Conservation (phyloP, 2,329 filamentous ascomycete species). For the Fusarium nurragi region DNA sequence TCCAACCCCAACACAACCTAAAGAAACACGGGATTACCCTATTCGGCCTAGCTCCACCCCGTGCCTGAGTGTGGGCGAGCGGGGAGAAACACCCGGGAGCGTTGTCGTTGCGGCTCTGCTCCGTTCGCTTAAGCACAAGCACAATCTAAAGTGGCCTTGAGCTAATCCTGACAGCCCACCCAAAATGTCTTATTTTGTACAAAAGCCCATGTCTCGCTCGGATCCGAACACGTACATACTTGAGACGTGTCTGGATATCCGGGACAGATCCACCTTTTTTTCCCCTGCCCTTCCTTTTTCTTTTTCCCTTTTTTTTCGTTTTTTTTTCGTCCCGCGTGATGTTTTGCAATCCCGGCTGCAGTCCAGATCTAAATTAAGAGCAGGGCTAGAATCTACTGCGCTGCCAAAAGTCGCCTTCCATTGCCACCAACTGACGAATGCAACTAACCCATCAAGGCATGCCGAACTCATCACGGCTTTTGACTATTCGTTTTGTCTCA, state of each 20-base stretch:
- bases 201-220: conserved; percentile 4
- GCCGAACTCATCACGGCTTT: no score
- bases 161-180: conserved; percentile 9
- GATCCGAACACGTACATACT: conserved; percentile 9
- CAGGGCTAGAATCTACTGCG: conserved; percentile 12
- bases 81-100: conserved; percentile 3
- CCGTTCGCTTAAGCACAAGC: conserved; percentile 12
- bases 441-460: conserved; percentile 24
- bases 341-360: conserved; percentile 8
- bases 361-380: conserved; percentile 17
- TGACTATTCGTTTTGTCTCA: neutral
- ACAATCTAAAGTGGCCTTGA: no score
- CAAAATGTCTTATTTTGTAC: conserved; percentile 2
- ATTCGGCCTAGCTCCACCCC: neutral
- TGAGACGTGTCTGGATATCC: neutral
- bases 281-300: neutral
- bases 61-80: conserved; percentile 11
- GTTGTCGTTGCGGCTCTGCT: conserved; percentile 19
- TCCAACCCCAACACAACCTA: no score
- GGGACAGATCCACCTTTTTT: conserved; percentile 1
- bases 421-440: conserved; percentile 5
- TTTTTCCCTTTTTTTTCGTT: neutral
- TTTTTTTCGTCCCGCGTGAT: conserved; percentile 22
- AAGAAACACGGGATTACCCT: conserved; percentile 1
- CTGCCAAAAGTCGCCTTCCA: neutral